These are phyloP conservation scores for Fusarium keratoplasticum DNA, from an alignment of 2,329 filamentous ascomycete genomes.

Conservation along the genomic window DNA sequence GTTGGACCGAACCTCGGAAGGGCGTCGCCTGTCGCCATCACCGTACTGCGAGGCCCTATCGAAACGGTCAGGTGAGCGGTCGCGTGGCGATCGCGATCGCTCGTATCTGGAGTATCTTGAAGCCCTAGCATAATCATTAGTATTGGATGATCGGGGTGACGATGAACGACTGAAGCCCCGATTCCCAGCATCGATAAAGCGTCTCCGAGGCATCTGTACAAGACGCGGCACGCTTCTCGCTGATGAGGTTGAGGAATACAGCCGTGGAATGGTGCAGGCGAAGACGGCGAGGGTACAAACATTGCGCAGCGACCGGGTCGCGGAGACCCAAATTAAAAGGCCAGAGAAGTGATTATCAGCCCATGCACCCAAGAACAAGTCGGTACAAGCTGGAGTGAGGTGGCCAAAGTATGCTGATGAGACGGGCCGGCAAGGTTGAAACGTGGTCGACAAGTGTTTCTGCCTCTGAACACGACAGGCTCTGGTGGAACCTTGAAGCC, in stretches of 20 bases:
- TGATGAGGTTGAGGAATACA: not conserved
- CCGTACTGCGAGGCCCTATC: slow-evolving; percentile 66
- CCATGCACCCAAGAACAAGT: slow-evolving; percentile 33
- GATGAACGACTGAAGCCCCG: not conserved
- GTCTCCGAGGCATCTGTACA: not conserved
- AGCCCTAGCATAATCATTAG: slow-evolving; percentile 59
- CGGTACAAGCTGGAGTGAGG: slow-evolving; percentile 6
- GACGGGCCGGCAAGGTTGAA: not conserved
- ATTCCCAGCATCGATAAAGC: not conserved
- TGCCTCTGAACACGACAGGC: slow-evolving; percentile 28
- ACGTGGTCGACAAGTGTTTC: slow-evolving; percentile 12
- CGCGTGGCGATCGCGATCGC: slow-evolving; percentile 73
- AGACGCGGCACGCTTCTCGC: not conserved
- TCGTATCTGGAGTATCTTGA: slow-evolving; percentile 69
- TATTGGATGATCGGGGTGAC: not conserved
- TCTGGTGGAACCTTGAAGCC: slow-evolving; percentile 31
- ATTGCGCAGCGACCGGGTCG: slow-evolving; percentile 36
- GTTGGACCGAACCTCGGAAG: slow-evolving; percentile 69
- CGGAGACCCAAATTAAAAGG: slow-evolving; percentile 28
- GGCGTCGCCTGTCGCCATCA: slow-evolving; percentile 77
- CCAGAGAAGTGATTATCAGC: slow-evolving; percentile 12
- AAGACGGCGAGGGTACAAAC: slow-evolving; percentile 29
- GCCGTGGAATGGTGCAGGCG: not conserved
- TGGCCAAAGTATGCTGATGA: not conserved
- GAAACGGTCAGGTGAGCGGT: slow-evolving; percentile 77